Evolutionary conservation across 192 early-diverging fungal genomes (phyloP), one percentile per base, ranked within the genome.

Genomic region (Ambispora gerdemannii): DNA sequence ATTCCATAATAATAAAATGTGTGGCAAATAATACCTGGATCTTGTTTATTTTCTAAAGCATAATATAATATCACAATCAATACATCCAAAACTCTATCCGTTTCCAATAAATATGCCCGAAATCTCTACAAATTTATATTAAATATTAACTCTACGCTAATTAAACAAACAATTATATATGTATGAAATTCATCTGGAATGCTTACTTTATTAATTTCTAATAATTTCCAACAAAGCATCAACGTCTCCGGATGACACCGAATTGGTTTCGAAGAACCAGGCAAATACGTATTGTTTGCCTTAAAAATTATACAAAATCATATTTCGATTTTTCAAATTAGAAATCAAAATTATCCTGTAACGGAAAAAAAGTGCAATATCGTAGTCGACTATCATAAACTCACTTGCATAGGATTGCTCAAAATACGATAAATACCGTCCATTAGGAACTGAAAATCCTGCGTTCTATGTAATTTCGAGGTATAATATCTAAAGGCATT

Each of bases 191-290:
- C n/a, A n/a, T 52, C 1, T 11, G 38, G 38, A 6, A 43, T 10
- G 3, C 27, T 25, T 76, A 92, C 91, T 63, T 84, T 81, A 75
- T 97, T 97, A 55, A 82, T 76, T 52, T 94, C 91, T 28, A 95
- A 70, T 10, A 94, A 75, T 68, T 88, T 83, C 95, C 95, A 97
- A 50, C 92, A 88, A 25, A 95, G 73, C 85, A 93, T 91, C 56
- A 92, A 75, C 0, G 87, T 84, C 74, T 95, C 93, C 33, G 79
- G 66, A 34, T 86, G 77, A 33, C 87, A 76, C 38, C 75, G 82
- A 28, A 89, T 81, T 38, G 82, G 80, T 61, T 93, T 93, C 31
- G 85, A 90, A 0, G 89, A 88, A 15, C 90, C 87, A 31, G 91
- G 91, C 3, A 93, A 73, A 67, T 90, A 92, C 0, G 90, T 89